Conservation (phyloP, 2,329 filamentous ascomycete species). For the Neopestalotiopsis rosae region DNA sequence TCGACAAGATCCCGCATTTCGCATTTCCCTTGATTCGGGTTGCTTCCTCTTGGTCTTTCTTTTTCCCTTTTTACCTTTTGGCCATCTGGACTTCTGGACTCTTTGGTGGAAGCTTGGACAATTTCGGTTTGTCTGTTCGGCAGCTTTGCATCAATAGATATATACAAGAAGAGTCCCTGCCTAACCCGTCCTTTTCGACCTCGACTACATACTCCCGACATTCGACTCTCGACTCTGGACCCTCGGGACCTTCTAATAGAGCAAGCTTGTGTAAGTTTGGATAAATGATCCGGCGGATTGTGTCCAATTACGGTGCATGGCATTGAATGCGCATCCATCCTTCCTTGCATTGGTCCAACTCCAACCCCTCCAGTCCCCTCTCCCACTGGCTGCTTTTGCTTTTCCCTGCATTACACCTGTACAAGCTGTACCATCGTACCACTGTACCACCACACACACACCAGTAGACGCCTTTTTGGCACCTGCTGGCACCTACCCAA, state of each 20-base stretch:
- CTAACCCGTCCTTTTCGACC: neutral
- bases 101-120: neutral
- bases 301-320: neutral
- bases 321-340: neutral
- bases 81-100: neutral
- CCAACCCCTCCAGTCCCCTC: too few species aligned
- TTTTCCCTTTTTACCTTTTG: neutral
- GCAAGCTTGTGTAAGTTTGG: neutral
- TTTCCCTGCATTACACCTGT: too few species aligned
- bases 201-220: neutral
- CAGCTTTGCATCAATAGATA: neutral
- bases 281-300: neutral
- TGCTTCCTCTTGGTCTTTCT: neutral
- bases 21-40: neutral
- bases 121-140: neutral
- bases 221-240: neutral
- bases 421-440: too few species aligned
- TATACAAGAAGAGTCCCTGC: neutral
- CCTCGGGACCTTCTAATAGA: neutral
- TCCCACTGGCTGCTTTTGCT: too few species aligned
- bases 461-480: neutral
- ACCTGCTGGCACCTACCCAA: neutral
- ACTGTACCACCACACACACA: neutral
- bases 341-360: neutral
- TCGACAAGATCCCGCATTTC: neutral